Base-by-base conservation (phyloP, 1,284 basidiomycete genomes). In the Coniferiporia sulphurascens region DNA sequence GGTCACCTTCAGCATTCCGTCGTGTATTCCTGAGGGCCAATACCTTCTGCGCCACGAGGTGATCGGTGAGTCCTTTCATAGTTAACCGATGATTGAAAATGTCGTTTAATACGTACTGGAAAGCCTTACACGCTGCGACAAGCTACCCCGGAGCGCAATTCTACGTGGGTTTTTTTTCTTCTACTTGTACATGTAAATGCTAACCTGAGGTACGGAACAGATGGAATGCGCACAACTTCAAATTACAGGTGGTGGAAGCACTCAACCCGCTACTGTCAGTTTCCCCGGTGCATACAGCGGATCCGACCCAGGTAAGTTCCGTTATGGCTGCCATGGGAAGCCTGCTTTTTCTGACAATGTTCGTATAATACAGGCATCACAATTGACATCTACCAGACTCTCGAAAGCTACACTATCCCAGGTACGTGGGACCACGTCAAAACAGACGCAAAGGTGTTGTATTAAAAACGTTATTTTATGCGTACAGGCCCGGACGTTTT, bases 191-290 rank as follows among this genome's bases (percentile, higher is more conserved):
- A 50, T 19, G n/a, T 27, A 32, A 38, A 27, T 19, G n/a, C 43
- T 44, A 34, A 43, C 34, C 21, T 17, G 19, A 5, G 1, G n/a
- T 56, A 49, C 34, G 58, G 19, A 46, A 48, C 55, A 80, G 78
- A 78, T 80, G 78, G 77, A 79, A 65, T 81, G 78, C 55, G 78
- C 78, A n/a, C 79, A 81, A 64, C 66, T 82, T 53, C 65, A 76
- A 57, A 76, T 82, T 56, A 80, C 78, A n/a, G 79, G 79, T 15
- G 79, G 80, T 3, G 79, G 79, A 27, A 77, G 65, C 62, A 71
- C 74, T 1, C 67, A 68, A 22, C 79, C 79, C 4, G 72, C 77
- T 8, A 79, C 77, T 10, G 78, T 81, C 45, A 77, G 71, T 65
- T 80, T 82, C 75, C 78, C 78, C 4, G 79, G 80, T 51, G 66